Percentiles rank a stretch among this genome's conserved stretches.
phyloP scores from a whole-genome alignment of 345 rosid species.

The Crucihimalaya himalaica region DNA sequence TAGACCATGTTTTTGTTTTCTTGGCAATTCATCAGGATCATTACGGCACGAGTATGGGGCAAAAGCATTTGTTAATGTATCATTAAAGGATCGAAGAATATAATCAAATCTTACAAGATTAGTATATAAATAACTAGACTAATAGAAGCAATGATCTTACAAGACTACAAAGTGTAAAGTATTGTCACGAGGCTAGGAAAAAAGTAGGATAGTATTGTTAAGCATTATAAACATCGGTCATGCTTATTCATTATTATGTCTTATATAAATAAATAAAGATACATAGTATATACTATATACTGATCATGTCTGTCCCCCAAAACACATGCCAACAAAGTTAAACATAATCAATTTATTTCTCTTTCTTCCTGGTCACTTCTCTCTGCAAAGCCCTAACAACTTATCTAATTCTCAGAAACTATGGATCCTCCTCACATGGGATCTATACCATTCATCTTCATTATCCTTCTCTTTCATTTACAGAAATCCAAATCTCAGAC shows the following conservation, averaged over 20 bases:
- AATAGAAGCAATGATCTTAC: constrained; percentile 29
- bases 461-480: constrained; percentile 28
- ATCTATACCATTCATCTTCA: constrained; percentile 33
- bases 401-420: constrained; percentile 4
- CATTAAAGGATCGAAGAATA: not conserved
- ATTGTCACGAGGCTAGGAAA: constrained; percentile 33
- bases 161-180: constrained; percentile 35
- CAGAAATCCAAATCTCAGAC: constrained; percentile 46
- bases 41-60: not conserved
- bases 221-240: constrained; percentile 37
- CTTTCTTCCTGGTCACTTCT: constrained; percentile 19
- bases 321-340: constrained; percentile 40
- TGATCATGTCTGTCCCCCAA: constrained; percentile 38
- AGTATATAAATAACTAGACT: not conserved
- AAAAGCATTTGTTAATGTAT: constrained; percentile 2
- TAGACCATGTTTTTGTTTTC: no score
- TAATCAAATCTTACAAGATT: constrained; percentile 7
- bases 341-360: constrained; percentile 34
- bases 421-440: constrained; percentile 37
- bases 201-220: constrained; percentile 23
- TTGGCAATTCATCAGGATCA: not conserved
- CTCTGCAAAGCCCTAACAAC: constrained; percentile 19
- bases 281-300: constrained; percentile 35
- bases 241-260: constrained; percentile 42
- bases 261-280: not conserved